These are phyloP conservation scores for Schwanniomyces etchellsii DNA, from an alignment of 1,139 yeast genomes.

Conservation along the genomic window DNA sequence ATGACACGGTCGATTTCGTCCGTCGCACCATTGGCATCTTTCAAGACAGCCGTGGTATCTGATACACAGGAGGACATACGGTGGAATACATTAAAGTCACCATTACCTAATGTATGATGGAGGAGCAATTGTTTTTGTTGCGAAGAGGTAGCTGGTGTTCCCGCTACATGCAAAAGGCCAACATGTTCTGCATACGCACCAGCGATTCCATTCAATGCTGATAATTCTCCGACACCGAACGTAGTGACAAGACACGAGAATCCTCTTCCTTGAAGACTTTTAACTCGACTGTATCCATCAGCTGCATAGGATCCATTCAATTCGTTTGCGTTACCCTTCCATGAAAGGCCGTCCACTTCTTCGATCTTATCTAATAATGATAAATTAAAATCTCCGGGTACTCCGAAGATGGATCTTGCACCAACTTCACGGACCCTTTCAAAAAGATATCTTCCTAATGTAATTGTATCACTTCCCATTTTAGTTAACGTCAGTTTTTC, in stretches of 20 bases:
- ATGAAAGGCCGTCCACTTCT: constrained; percentile 52
- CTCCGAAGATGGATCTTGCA: constrained; percentile 66
- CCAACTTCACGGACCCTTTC: constrained; percentile 58
- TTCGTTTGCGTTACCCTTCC: constrained; percentile 74
- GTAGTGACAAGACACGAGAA: constrained; percentile 59
- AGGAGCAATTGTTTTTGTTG: constrained; percentile 52
- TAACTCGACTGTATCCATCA: constrained; percentile 65
- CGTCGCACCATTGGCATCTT: constrained; percentile 25
- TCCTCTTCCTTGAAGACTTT: constrained; percentile 28
- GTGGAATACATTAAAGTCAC: constrained; percentile 75
- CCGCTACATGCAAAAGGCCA: constrained; percentile 51
- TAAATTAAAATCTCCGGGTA: constrained; percentile 77
- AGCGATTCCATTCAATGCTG: constrained; percentile 55
- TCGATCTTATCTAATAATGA: constrained; percentile 60
- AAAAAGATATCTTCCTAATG: constrained; percentile 59
- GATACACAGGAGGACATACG: constrained; percentile 46
- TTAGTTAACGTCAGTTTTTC: not conserved
- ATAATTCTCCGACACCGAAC: constrained; percentile 62
- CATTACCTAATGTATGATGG: constrained; percentile 75
- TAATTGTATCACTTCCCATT: constrained; percentile 17
- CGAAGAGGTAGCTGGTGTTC: constrained; percentile 55
- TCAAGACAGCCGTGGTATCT: constrained; percentile 25
- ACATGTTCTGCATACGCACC: constrained; percentile 59
- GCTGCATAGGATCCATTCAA: constrained; percentile 69
- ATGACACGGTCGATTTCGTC: constrained; percentile 32